Base-by-base conservation (phyloP, 2,329 filamentous ascomycete species). In the Aspergillus puulaauensis region DNA sequence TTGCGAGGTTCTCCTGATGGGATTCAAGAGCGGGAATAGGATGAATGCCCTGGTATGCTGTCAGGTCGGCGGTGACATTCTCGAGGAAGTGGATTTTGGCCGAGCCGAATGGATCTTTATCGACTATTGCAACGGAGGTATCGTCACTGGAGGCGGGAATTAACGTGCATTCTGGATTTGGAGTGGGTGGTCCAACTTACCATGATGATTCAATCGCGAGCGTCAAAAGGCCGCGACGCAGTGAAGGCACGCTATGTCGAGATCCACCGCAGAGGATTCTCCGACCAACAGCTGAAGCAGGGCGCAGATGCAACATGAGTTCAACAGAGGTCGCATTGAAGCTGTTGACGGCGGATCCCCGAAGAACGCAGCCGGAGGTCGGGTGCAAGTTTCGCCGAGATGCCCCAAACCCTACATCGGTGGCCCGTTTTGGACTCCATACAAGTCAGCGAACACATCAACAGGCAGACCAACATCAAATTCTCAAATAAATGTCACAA, bases 11-110 rank as follows among this genome's bases (percentile, higher is more conserved):
- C 33, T 82, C 76, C 64, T 89, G 88, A 73, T 99, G 95, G 4
- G 89, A 91, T 64, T 86, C 79, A 17, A 93, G 84, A 6, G 93
- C 87, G 6, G 86, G 79, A 31, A 90, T 77, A 0, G 95, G 95
- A 69, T 96, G 87, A 33, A 99, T 89, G 56, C 95, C 95, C 53
- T 83, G 79, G 73, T 87, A 93, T 24, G 80, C 77, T 51, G 86
- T 84, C 71, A 90, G 92, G 73, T 96, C 88, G 5, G 90, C 89
- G 0, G 92, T 96, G 61, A 93, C 76, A 67, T 90, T 95, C 66
- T 88, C 82, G 71, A 96, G 88, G 78, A 91, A 96, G 65, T 89
- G 86, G 3, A 96, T 81, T 6, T 76, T 79, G 9, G 88, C 85
- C 37, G 93, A 89, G 19, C 97, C 92, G 57, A 90, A 93, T 1